Evolutionary conservation across 2,329 filamentous ascomycete species (phyloP), one percentile per base, ranked within the genome.

Genomic region (Verticillium longisporum): DNA sequence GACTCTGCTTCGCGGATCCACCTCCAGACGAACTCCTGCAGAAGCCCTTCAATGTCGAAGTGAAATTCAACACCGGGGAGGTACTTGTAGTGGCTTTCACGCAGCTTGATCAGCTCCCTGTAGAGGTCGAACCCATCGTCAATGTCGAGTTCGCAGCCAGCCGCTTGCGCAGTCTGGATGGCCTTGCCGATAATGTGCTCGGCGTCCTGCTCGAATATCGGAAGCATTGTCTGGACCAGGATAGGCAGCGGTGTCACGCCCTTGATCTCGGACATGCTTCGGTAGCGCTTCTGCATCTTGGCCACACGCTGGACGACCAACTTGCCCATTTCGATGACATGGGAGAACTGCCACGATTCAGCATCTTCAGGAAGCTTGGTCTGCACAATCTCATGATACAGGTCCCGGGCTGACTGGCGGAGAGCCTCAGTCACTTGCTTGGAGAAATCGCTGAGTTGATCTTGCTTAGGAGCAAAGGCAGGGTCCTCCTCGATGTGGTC

Each of bases 71-170:
- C 79, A 66, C 81, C 81, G 0, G 91, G 91, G 18, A 97, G 81
- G 26, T 87, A 88, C 64, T 90, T 84, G 7, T 83, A 81, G 72
- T 97, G 93, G 32, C 96, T 91, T 37, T 84, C 82, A 34, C 95
- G 88, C 63, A 97, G 91, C 66, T 90, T 89, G 21, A 94, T 88
- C 61, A 99, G 80, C 69, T 96, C 92, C 69, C 86, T 89, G 77
- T 99, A 99, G 18, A 99, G 78, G 67, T 96, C 91, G 72, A 99
- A 98, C 0, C 94, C 95, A 72, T 99, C 95, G 69, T 97, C 86
- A 32, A 98, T 85, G 45, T 90, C 88, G 57, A 98, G 86, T 67
- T 97, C 92, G 60, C 87, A 82, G 14, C 85, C 87, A 59, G 83
- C 85, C 37, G 86, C 83, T 66, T 89, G 84, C 26, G 90, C 86